Percentiles rank a stretch among this genome's conserved stretches.
phyloP scores from a whole-genome alignment of 352 stramenopile genomes.

The Globisporangium irregulare region DNA sequence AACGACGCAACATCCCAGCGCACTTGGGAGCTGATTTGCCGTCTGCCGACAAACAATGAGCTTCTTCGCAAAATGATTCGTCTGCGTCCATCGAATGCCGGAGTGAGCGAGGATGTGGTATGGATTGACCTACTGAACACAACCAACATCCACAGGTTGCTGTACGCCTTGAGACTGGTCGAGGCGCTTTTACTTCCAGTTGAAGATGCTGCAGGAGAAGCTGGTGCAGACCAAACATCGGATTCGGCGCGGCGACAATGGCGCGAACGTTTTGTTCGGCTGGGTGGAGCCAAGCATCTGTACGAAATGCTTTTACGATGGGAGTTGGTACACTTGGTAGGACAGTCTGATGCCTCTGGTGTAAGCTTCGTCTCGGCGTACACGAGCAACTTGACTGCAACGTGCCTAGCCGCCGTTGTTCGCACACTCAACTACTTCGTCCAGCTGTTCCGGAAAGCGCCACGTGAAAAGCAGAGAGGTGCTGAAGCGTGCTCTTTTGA shows the following conservation, averaged over 20 bases:
- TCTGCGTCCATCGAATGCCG: slow-evolving; percentile 26
- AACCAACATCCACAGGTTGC: slow-evolving; percentile 45
- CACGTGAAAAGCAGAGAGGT: neutral
- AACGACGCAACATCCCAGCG: slow-evolving; percentile 47
- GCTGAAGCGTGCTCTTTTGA: slow-evolving; percentile 24
- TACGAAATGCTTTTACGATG: slow-evolving; percentile 36
- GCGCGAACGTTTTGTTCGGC: slow-evolving; percentile 72
- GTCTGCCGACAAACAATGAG: slow-evolving; percentile 63
- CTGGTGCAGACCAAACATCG: neutral
- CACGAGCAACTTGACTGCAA: slow-evolving; percentile 32
- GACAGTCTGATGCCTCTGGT: neutral
- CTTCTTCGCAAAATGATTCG: slow-evolving; percentile 65
- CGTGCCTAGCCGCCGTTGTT: slow-evolving; percentile 52
- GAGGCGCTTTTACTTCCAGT: slow-evolving; percentile 62
- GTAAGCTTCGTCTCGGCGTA: slow-evolving; percentile 20
- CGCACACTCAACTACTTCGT: slow-evolving; percentile 46
- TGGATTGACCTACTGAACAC: slow-evolving; percentile 51
- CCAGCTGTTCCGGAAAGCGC: slow-evolving; percentile 15
- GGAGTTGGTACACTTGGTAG: slow-evolving; percentile 11
- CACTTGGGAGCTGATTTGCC: slow-evolving; percentile 72
- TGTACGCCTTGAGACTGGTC: slow-evolving; percentile 67
- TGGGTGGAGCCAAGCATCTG: slow-evolving; percentile 51
- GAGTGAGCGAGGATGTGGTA: slow-evolving; percentile 19
- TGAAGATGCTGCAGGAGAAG: slow-evolving; percentile 3
- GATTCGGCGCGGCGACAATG: slow-evolving; percentile 62